phyloP scores from a whole-genome alignment of 129 eudicot genomes.

The Pittosporum tobira region DNA sequence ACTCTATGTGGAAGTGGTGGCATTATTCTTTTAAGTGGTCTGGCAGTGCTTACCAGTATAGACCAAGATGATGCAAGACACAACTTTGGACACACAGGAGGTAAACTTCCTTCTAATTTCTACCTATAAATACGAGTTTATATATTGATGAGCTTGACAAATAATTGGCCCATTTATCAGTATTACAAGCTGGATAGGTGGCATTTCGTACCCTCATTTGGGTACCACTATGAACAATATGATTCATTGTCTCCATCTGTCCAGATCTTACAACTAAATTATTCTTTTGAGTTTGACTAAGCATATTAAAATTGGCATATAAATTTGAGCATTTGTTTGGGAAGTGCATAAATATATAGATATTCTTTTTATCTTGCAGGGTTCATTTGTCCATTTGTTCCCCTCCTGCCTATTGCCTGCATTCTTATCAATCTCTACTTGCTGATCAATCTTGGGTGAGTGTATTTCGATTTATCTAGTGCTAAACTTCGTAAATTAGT shows the following conservation, averaged over 20 bases:
- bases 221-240: too few relatives aligned
- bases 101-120: too few relatives aligned
- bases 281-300: neutral
- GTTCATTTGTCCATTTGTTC: constrained; percentile 88
- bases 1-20: constrained; percentile 76
- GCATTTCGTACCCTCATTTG: too few relatives aligned
- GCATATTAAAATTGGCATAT: constrained; percentile 10
- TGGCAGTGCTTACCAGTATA: constrained; percentile 57
- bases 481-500: neutral
- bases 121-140: neutral
- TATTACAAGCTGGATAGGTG: too few relatives aligned
- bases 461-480: constrained; percentile 1
- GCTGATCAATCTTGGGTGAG: constrained; percentile 94
- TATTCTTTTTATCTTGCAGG: constrained; percentile 38
- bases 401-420: constrained; percentile 71
- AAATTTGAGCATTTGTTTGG: neutral
- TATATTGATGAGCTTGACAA: constrained; percentile 5
- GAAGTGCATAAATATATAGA: neutral
- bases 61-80: constrained; percentile 94
- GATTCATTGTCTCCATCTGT: too few relatives aligned
- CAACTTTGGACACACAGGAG: constrained; percentile 90
- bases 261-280: too few relatives aligned
- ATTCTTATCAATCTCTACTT: constrained; percentile 77
- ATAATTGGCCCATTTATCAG: too few relatives aligned
- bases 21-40: constrained; percentile 53